Conservation (phyloP, 192 early-diverging fungal genomes). For the Coemansia sp. region DNA sequence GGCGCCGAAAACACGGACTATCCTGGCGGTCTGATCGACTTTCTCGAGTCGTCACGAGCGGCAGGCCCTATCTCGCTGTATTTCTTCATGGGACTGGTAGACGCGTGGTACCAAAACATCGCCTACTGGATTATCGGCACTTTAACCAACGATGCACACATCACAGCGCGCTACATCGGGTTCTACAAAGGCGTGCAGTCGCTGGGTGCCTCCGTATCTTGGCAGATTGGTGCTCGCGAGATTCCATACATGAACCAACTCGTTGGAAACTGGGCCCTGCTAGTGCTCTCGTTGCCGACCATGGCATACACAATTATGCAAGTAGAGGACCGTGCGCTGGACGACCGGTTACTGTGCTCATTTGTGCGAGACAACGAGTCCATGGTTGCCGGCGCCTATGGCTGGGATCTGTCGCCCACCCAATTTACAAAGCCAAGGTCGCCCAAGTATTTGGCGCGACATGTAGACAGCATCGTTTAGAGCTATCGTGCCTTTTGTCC, state of each 20-base stretch:
- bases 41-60: slow-evolving; percentile 46
- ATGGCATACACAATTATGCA: slow-evolving; percentile 38
- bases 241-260: slow-evolving; percentile 52
- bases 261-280: slow-evolving; percentile 42
- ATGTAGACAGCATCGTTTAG: slow-evolving; percentile 9
- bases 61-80: slow-evolving; percentile 63
- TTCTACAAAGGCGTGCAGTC: slow-evolving; percentile 87
- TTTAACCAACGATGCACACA: slow-evolving; percentile 73
- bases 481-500: neutral
- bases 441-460: slow-evolving; percentile 3
- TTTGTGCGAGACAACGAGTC: slow-evolving; percentile 15
- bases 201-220: slow-evolving; percentile 63
- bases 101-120: slow-evolving; percentile 77
- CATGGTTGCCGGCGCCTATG: slow-evolving; percentile 3
- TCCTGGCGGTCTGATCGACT: slow-evolving; percentile 36
- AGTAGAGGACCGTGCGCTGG: slow-evolving; percentile 35
- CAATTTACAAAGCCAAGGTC: slow-evolving; percentile 4
- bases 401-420: slow-evolving; percentile 7
- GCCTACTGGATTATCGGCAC: slow-evolving; percentile 84
- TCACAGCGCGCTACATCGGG: slow-evolving; percentile 67
- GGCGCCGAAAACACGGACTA: slow-evolving; percentile 23
- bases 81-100: slow-evolving; percentile 71
- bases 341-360: slow-evolving; percentile 28
- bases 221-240: slow-evolving; percentile 61
- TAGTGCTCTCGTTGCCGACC: slow-evolving; percentile 34